A percentile compares a stretch with the other conserved stretches of the same genome.
These are phyloP conservation scores for Xylariales sp. DNA, from an alignment of 2,329 filamentous ascomycete genomes.

Conservation along the genomic window DNA sequence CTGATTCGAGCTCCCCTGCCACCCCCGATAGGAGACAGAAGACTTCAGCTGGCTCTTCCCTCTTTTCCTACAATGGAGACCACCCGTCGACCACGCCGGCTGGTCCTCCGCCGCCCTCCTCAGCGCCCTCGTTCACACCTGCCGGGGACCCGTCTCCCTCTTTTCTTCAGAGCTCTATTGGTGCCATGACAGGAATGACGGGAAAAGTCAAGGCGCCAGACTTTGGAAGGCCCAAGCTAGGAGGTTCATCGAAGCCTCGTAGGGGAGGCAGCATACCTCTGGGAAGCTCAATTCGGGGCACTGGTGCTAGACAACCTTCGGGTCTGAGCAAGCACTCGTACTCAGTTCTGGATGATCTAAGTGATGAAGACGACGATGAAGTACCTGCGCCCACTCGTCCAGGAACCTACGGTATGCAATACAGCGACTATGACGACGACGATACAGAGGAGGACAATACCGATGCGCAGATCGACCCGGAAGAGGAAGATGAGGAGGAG, in stretches of 20 bases:
- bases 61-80: constrained; percentile 35
- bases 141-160: constrained; percentile 51
- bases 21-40: constrained; percentile 42
- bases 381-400: constrained; percentile 19
- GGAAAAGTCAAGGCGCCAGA: constrained; percentile 33
- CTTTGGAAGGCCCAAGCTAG: constrained; percentile 31
- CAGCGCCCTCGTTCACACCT: constrained; percentile 51
- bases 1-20: constrained; percentile 41
- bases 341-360: constrained; percentile 25
- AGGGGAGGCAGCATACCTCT: constrained; percentile 38
- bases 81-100: constrained; percentile 50
- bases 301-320: constrained; percentile 40
- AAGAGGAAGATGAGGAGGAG: constrained; percentile 22
- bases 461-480: constrained; percentile 33
- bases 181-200: constrained; percentile 26
- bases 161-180: constrained; percentile 51
- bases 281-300: constrained; percentile 42
- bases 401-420: constrained; percentile 18
- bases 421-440: constrained; percentile 34
- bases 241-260: constrained; percentile 23
- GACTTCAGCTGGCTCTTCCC: constrained; percentile 23
- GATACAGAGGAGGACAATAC: constrained; percentile 28
- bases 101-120: constrained; percentile 41
- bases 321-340: constrained; percentile 43
- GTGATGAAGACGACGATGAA: constrained; percentile 32